Evolutionary conservation across 2,329 filamentous ascomycete genomes (phyloP).

Genomic region (Neoarthrinium moseri): DNA sequence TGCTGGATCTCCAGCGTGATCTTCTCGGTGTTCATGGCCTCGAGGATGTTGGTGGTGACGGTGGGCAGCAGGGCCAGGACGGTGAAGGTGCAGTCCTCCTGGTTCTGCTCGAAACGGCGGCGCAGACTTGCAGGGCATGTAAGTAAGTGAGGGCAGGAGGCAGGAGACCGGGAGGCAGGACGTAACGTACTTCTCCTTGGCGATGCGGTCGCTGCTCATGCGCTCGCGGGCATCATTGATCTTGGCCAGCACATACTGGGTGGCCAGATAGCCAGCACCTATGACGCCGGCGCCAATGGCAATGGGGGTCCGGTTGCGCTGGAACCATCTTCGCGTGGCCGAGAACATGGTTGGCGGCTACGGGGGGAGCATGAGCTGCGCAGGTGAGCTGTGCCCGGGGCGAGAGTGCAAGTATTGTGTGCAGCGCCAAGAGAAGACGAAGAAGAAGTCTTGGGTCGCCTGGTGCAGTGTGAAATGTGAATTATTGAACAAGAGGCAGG

Average conservation of each 20-base stretch:
- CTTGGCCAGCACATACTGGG: constrained; percentile 89
- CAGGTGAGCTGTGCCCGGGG: no score
- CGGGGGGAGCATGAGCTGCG: no score
- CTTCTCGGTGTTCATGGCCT: constrained; percentile 85
- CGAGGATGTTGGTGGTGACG: constrained; percentile 83
- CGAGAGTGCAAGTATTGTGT: no score
- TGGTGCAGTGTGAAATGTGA: not conserved
- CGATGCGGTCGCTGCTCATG: constrained; percentile 93
- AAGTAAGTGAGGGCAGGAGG: no score
- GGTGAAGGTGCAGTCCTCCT: constrained; percentile 97
- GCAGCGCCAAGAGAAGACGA: no score
- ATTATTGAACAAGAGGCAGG: not conserved
- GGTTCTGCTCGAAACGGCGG: constrained; percentile 96
- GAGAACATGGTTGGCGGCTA: constrained; percentile 50
- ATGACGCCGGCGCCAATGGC: constrained; percentile 85
- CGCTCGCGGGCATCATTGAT: constrained; percentile 91
- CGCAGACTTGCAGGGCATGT: constrained; percentile 74
- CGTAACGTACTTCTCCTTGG: constrained; percentile 82
- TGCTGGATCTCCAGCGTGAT: constrained; percentile 92
- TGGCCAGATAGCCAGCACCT: constrained; percentile 86
- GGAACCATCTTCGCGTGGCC: constrained; percentile 85
- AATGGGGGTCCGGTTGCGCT: constrained; percentile 86
- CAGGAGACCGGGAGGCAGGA: no score
- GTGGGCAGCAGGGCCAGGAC: constrained; percentile 94
- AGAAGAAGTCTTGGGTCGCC: not conserved